Evolutionary conservation across 2,329 filamentous ascomycete species (phyloP), one percentile per base, ranked within the genome.

Genomic region (Alternaria ethzedia): DNA sequence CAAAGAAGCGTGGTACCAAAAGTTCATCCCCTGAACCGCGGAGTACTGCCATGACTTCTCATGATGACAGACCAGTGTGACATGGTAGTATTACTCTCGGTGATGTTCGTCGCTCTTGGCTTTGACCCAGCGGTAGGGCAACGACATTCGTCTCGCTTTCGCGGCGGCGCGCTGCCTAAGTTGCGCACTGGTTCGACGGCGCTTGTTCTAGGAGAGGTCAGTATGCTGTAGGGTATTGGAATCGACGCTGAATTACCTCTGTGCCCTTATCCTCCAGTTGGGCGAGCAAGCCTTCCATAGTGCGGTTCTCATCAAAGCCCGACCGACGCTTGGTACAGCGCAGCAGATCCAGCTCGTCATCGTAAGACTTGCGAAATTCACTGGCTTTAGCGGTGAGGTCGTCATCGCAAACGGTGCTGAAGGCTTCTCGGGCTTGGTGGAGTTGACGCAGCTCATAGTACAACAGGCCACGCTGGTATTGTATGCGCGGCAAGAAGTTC

Each of bases 221-320:
- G 55, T 25, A 36, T 11, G 49, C 8, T 20, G 10, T n/a, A 15
- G n/a, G 6, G 4, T 17, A 2, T 8, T 8, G 12, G 12, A n/a
- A 1, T 4, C 13, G 15, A 15, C 30, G n/a, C 21, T 15, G 17
- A 1, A 23, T 12, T 21, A 74, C 72, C 30, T 69, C 63, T 26
- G 52, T 51, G 15, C 49, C 55, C 13, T 63, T 64, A 15, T 67
- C 64, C 17, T 67, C 63, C 8, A 75, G 28, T n/a, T 70, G 64
- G 7, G 61, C 63, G 3, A 76, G 46, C 10, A 70, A 43, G 10
- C 64, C 68, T 36, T 73, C 69, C 10, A 67, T 56, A 5, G 64
- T 67, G 13, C 76, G 69, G 9, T 63, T 68, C 23, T 76, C 75
- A 45, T 78, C 76, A 52, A 78, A 78, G 11, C 70, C 76, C 9